Evolutionary conservation across 2,329 filamentous ascomycete genomes (phyloP), one percentile per base, ranked within the genome.

Genomic region (Myriosclerotinia scirpicola): DNA sequence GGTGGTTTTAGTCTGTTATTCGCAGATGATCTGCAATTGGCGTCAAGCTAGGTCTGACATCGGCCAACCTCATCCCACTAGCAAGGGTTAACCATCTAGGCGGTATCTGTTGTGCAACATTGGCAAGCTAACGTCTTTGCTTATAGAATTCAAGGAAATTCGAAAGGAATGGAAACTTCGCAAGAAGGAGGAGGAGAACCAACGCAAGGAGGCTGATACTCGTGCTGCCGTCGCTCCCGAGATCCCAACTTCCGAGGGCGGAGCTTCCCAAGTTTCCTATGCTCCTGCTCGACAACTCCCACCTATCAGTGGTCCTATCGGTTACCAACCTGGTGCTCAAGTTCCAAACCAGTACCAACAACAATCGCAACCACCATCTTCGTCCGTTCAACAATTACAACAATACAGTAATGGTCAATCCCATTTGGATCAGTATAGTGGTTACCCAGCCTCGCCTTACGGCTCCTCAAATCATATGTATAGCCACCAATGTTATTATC

Each of bases 141-240:
- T 65, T 69, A 67, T 68, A 75, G 95, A 98, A 79, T 98, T 99
- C 82, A 99, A 99, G 78, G 95, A 99, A 76, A 97, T 98, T 68
- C 91, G 95, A 70, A 98, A 98, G 77, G 94, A 98, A 77, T 99
- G 95, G 95, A 99, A 98, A 82, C 91, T 92, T 50, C 92, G 95
- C 76, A 98, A 98, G 87, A 99, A 99, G 91, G 95, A 98, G 78
- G 94, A 98, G 74, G 94, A 98, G 72, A 89, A 89, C 62, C 85
- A 87, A 73, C 91, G 93, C 76, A 97, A 97, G 82, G 90, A 90
- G 15, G 92, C 93, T 12, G 94, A 98, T 71, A 93, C 50, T 50
- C 59, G 89, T 71, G 85, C 88, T 69, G 90, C 81, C 56, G 81
- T 84, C 61, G 84, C 84, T 58, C 79, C 82, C 36, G 86, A 88